phyloP scores from a whole-genome alignment of 2,329 filamentous ascomycete genomes.

The Nannizziopsis barbatae region DNA sequence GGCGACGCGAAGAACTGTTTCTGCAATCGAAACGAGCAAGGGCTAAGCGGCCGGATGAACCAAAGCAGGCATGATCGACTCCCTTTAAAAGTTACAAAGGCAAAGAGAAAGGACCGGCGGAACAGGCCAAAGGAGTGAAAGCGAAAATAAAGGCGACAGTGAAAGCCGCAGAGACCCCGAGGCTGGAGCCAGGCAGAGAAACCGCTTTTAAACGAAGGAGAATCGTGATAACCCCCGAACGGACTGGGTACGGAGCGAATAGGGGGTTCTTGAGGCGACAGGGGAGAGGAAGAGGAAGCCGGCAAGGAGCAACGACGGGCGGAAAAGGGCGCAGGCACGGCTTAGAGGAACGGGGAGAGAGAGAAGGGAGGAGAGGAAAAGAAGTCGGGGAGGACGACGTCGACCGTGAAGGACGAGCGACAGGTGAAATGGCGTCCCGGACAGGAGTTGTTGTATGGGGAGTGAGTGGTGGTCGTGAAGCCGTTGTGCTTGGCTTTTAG shows the following conservation, averaged over 20 bases:
- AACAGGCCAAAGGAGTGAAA: neutral
- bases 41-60: slow-evolving; percentile 6
- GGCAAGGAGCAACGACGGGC: no score
- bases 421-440: slow-evolving; percentile 5
- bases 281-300: neutral
- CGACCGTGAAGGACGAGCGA: slow-evolving; percentile 4
- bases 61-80: slow-evolving; percentile 16
- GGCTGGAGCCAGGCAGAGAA: no score
- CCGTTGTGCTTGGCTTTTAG: neutral
- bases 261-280: neutral
- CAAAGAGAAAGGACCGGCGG: slow-evolving; percentile 4
- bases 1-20: slow-evolving; percentile 11
- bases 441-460: neutral
- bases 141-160: neutral
- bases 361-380: neutral
- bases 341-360: neutral
- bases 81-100: slow-evolving; percentile 1
- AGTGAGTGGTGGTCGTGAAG: neutral
- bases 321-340: neutral
- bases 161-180: no score
- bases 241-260: no score
- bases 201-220: no score
- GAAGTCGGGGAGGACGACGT: neutral
- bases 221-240: no score
- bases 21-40: slow-evolving; percentile 6